Evolutionary conservation across 768 basidiomycete species (phyloP), one percentile per base, ranked within the genome.

Genomic region (Thelephora aurantiotincta): DNA sequence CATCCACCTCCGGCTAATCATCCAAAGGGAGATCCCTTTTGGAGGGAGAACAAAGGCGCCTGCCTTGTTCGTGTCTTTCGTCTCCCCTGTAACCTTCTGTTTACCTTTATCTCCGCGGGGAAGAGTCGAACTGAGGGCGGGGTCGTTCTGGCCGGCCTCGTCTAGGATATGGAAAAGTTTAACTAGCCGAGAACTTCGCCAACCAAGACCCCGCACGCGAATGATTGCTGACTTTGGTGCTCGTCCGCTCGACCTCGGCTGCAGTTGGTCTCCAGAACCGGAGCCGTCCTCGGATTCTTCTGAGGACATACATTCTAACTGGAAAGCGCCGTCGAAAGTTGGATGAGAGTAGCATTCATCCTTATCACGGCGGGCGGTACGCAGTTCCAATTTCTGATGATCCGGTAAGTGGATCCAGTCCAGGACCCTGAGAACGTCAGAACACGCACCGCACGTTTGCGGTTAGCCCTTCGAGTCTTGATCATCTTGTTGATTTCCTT

Each of bases 221-320:
- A 85, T 61, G 7, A 69, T 52, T 9, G 26, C 26, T 30, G 26
- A 30, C 9, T 30, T 30, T 30, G 26, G 26, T 30, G 26, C 26
- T 30, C 26, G 26, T 30, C 26, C 26, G 9, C 26, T 30, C 26
- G 26, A 30, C 26, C 26, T 30, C 9, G 26, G 9, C 63, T 65
- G 50, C 57, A 59, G 34, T 61, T 58, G 36, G 58, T 52, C 19
- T n/a, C 59, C 64, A 3, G 55, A 51, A 37, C 45, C 54, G 2
- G 55, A 41, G 7, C 49, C 50, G 44, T 62, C 64, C 51, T 77
- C 76, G 12, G 83, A 85, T 58, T 87, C 84, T 53, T 87, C 84
- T 26, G 78, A 80, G 22, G 84, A 87, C 78, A 86, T 83, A 61
- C 82, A 86, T 43, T 86, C 84, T 16, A 75, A 51, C 51, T 80